Evolutionary conservation across 1,139 yeast genomes (phyloP).

Genomic region (Geotrichum fermentans): DNA sequence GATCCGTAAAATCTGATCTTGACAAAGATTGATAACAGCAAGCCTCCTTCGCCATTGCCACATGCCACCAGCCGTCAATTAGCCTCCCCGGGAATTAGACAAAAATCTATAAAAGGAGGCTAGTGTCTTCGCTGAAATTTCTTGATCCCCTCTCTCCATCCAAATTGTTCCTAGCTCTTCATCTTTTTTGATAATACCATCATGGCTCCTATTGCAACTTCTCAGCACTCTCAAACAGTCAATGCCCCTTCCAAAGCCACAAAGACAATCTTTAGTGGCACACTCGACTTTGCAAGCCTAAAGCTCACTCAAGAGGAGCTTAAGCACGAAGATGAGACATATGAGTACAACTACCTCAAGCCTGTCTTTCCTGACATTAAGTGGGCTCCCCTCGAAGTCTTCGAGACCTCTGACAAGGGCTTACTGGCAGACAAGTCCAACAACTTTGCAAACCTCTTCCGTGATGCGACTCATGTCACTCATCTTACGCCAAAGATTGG

Average conservation of each 20-base stretch:
- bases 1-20: too few species aligned
- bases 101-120: too few species aligned
- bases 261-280: constrained; percentile 14
- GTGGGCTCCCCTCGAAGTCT: constrained; percentile 28
- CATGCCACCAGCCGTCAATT: too few species aligned
- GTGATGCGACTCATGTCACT: constrained; percentile 39
- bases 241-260: background rate
- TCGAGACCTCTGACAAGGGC: constrained; percentile 22
- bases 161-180: background rate
- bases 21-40: too few species aligned
- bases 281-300: constrained; percentile 13
- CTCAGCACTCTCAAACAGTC: background rate
- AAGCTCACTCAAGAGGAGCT: constrained; percentile 12
- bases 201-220: constrained; percentile 16
- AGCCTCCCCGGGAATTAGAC: too few species aligned
- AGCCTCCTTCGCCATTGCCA: too few species aligned
- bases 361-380: constrained; percentile 36
- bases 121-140: background rate
- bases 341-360: constrained; percentile 22
- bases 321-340: constrained; percentile 13
- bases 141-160: background rate
- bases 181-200: background rate
- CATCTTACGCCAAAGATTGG: constrained; percentile 62
- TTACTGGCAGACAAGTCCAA: constrained; percentile 22
- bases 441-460: constrained; percentile 47